Percentiles rank a stretch among this genome's conserved stretches.
phyloP scores from a whole-genome alignment of 192 early-diverging fungal species.

The Mortierella hygrophila region DNA sequence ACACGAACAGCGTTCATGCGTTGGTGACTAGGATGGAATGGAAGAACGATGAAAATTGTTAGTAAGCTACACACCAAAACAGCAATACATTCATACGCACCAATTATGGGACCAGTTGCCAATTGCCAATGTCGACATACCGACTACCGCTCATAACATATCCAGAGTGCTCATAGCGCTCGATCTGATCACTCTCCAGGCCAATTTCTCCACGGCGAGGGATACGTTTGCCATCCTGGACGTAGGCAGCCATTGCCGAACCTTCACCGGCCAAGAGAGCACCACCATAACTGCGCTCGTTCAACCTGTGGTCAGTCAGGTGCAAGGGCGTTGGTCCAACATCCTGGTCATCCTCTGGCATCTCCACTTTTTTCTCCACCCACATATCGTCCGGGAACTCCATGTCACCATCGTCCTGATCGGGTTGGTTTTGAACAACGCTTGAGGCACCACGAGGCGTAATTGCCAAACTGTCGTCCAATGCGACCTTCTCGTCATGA shows the following conservation, averaged over 20 bases:
- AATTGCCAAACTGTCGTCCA: background rate
- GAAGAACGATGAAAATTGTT: background rate
- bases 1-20: constrained; percentile 97
- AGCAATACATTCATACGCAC: background rate
- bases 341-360: constrained; percentile 70
- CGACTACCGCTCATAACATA: constrained; percentile 98
- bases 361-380: constrained; percentile 74
- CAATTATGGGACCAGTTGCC: background rate
- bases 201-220: constrained; percentile 98
- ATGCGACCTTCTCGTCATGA: background rate
- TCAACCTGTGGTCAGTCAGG: constrained; percentile 67
- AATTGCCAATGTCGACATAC: constrained; percentile 36
- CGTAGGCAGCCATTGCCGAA: constrained; percentile 89
- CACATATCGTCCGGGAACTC: constrained; percentile 66
- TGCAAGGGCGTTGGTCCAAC: constrained; percentile 79
- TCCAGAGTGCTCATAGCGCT: constrained; percentile 85
- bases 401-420: constrained; percentile 24
- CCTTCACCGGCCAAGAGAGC: constrained; percentile 92
- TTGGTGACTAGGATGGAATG: constrained; percentile 67
- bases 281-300: constrained; percentile 83
- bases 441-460: background rate
- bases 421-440: background rate
- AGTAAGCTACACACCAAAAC: background rate
- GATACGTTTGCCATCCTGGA: constrained; percentile 94
- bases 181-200: constrained; percentile 86